Conservation (phyloP, 2,329 filamentous ascomycete genomes). For the Tolypocladium pustulatum region DNA sequence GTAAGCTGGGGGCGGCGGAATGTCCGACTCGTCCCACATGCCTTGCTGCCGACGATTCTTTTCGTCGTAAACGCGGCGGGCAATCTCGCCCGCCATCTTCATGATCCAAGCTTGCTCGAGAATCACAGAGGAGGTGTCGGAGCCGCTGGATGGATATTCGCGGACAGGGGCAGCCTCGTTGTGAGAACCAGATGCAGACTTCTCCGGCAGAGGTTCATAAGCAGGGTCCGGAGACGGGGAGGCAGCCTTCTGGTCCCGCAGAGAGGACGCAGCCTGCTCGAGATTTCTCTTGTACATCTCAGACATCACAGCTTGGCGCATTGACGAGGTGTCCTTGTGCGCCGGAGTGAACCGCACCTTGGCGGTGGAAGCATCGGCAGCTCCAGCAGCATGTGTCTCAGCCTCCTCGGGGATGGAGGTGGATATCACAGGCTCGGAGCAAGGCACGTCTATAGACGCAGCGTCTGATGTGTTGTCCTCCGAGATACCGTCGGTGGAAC, state of each 20-base stretch:
- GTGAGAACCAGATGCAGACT: constrained; percentile 10
- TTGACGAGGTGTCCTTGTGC: constrained; percentile 7
- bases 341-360: constrained; percentile 30
- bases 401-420: constrained; percentile 49
- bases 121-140: constrained; percentile 48
- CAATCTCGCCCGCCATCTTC: constrained; percentile 91
- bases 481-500: constrained; percentile 38
- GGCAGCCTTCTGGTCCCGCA: constrained; percentile 7
- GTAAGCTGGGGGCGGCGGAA: constrained; percentile 52
- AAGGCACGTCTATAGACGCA: constrained; percentile 45
- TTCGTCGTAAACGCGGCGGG: constrained; percentile 77
- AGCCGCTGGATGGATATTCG: constrained; percentile 21
- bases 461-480: constrained; percentile 42
- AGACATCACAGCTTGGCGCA: constrained; percentile 13
- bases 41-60: constrained; percentile 41
- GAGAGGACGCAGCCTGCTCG: constrained; percentile 13
- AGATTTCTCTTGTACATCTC: constrained; percentile 12
- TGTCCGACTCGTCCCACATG: constrained; percentile 40
- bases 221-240: constrained; percentile 4
- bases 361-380: constrained; percentile 17
- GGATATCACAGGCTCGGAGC: constrained; percentile 49
- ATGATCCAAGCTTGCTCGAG: constrained; percentile 78
- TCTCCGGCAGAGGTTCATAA: constrained; percentile 8
- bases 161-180: constrained; percentile 18
- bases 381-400: constrained; percentile 32